phyloP scores from a whole-genome alignment of 495 filamentous ascomycete species.

The Xylaria acuta region DNA sequence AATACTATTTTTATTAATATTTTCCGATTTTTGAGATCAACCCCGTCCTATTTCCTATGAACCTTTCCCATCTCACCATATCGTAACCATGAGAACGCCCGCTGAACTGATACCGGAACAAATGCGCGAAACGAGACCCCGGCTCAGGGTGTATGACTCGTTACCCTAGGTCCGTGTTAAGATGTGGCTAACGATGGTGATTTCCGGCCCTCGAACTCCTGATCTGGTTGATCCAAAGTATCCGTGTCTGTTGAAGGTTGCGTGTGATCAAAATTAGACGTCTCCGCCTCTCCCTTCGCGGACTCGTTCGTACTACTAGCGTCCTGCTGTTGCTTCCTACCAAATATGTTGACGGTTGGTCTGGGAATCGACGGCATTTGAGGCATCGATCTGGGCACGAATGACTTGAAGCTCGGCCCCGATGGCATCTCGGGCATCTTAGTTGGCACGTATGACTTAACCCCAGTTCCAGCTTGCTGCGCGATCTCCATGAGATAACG shows the following conservation, averaged over 20 bases:
- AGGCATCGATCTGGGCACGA: slow-evolving; percentile 38
- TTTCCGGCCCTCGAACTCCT: not conserved
- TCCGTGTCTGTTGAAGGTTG: not conserved
- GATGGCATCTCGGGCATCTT: slow-evolving; percentile 48
- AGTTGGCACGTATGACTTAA: slow-evolving; percentile 49
- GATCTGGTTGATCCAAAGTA: not conserved
- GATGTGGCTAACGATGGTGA: not conserved
- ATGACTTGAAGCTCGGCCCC: slow-evolving; percentile 39
- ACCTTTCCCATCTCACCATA: not conserved
- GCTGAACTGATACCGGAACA: not conserved
- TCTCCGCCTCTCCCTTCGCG: not conserved
- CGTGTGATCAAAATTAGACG: not conserved
- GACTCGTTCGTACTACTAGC: not conserved
- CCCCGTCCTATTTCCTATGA: not conserved
- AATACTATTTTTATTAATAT: not conserved
- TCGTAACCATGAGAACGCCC: not conserved
- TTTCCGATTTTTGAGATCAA: not conserved
- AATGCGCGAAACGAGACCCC: not conserved
- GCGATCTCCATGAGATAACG: slow-evolving; percentile 55
- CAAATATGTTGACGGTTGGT: slow-evolving; percentile 35
- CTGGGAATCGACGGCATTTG: slow-evolving; percentile 37
- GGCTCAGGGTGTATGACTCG: not conserved
- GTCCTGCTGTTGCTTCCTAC: slow-evolving; percentile 26
- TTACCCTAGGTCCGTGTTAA: not conserved
- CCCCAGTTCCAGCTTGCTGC: slow-evolving; percentile 47